Conservation (phyloP, 352 stramenopile genomes). For the Phytopythium cucurbitacearum region DNA sequence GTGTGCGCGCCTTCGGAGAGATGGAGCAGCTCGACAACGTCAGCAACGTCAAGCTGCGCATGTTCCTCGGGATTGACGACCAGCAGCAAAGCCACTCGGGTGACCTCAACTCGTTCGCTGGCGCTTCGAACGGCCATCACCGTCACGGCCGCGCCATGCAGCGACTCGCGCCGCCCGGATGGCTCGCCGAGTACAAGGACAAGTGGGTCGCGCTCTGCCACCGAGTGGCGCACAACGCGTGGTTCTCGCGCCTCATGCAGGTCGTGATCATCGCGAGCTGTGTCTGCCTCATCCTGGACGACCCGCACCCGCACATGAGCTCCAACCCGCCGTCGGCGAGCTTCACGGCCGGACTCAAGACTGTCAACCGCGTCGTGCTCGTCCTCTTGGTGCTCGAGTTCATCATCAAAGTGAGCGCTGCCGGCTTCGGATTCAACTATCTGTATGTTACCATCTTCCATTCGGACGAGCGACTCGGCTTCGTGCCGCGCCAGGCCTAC, state of each 20-base stretch:
- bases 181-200: background rate
- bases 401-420: conserved; percentile 44
- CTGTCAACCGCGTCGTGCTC: conserved; percentile 43
- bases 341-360: conserved; percentile 27
- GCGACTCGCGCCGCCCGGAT: background rate
- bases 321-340: conserved; percentile 25
- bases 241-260: conserved; percentile 59
- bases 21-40: conserved; percentile 81
- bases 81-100: background rate
- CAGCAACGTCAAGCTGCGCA: conserved; percentile 72
- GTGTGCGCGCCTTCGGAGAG: conserved; percentile 68
- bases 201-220: conserved; percentile 17
- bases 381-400: conserved; percentile 57
- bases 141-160: background rate
- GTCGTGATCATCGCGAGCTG: conserved; percentile 73
- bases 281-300: conserved; percentile 62
- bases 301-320: conserved; percentile 64
- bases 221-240: conserved; percentile 20
- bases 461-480: conserved; percentile 56
- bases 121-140: background rate
- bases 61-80: conserved; percentile 70
- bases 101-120: too few species aligned
- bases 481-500: conserved; percentile 61
- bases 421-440: conserved; percentile 63
- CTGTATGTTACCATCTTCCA: conserved; percentile 53